A percentile compares a stretch with the other conserved stretches of the same genome.
Evolutionary conservation across 1,284 basidiomycete genomes (phyloP).

Genomic region (Boletellus sp.): DNA sequence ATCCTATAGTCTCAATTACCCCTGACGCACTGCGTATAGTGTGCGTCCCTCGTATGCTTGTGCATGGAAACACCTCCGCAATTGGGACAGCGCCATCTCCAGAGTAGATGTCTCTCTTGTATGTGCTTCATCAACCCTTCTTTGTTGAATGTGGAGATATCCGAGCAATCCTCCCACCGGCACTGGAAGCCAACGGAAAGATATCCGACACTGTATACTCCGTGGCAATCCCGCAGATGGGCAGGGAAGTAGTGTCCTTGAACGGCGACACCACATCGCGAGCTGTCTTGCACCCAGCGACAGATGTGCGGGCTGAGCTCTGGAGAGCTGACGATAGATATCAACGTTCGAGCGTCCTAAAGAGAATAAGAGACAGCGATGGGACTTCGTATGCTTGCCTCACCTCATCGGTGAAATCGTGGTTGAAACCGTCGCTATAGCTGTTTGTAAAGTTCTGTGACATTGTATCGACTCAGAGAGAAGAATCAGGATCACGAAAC

Average conservation of each 20-base stretch:
- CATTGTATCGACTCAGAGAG: slow-evolving; percentile 15
- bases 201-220: slow-evolving; percentile 13
- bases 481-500: background rate
- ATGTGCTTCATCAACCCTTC: slow-evolving; percentile 25
- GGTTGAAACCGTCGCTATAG: slow-evolving; percentile 27
- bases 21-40: slow-evolving; percentile 13
- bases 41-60: slow-evolving; percentile 19
- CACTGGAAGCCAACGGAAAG: slow-evolving; percentile 15
- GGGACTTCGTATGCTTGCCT: background rate
- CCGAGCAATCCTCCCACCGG: slow-evolving; percentile 25
- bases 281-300: slow-evolving; percentile 18
- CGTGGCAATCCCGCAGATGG: slow-evolving; percentile 23
- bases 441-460: slow-evolving; percentile 13
- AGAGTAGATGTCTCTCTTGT: slow-evolving; percentile 24
- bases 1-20: slow-evolving; percentile 2
- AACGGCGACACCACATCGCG: slow-evolving; percentile 11
- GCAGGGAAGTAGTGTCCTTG: slow-evolving; percentile 19
- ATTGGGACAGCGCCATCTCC: slow-evolving; percentile 26
- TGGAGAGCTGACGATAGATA: slow-evolving; percentile 28
- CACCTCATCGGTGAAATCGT: slow-evolving; percentile 32
- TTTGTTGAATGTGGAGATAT: slow-evolving; percentile 15
- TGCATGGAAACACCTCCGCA: slow-evolving; percentile 20
- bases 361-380: slow-evolving; percentile 10
- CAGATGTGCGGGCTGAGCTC: slow-evolving; percentile 25
- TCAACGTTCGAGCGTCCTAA: slow-evolving; percentile 25